Conservation (phyloP, 495 filamentous ascomycete species). For the Neurospora sp. region DNA sequence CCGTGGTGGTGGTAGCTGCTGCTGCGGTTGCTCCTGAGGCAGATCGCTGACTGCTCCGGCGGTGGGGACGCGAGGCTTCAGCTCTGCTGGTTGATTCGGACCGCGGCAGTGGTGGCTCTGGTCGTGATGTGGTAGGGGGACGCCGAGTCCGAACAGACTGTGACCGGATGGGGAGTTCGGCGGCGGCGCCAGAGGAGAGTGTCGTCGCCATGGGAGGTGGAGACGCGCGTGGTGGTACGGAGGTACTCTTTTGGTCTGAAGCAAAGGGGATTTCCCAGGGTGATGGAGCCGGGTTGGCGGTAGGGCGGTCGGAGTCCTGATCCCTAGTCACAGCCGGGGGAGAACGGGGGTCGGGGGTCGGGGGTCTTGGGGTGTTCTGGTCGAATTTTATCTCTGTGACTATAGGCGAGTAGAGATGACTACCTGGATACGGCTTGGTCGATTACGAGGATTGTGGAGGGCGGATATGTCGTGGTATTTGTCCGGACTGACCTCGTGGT, state of each 20-base stretch:
- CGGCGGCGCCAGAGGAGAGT: slow-evolving; percentile 12
- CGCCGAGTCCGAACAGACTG: slow-evolving; percentile 26
- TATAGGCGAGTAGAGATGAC: neutral
- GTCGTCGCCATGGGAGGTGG: slow-evolving; percentile 19
- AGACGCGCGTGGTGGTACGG: neutral
- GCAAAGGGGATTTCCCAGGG: neutral
- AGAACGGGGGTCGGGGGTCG: neutral
- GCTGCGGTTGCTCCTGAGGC: slow-evolving; percentile 2
- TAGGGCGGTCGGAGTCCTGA: neutral
- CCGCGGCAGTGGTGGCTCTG: slow-evolving; percentile 19
- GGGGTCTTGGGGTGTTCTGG: neutral
- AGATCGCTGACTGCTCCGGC: slow-evolving; percentile 30
- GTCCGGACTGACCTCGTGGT: neutral
- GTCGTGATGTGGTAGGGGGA: slow-evolving; percentile 20
- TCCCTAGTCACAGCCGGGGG: neutral
- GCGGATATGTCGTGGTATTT: neutral
- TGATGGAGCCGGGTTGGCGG: neutral
- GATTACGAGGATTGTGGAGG: neutral
- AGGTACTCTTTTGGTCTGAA: neutral
- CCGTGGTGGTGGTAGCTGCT: neutral
- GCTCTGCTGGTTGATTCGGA: slow-evolving; percentile 25
- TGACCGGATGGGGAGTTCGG: slow-evolving; percentile 25
- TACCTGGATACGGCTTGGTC: neutral
- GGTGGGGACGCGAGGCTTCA: slow-evolving; percentile 34
- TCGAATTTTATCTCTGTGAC: neutral